phyloP scores from a whole-genome alignment of 176 grass and related monocot genomes.

The Chrysopogon serrulatus region DNA sequence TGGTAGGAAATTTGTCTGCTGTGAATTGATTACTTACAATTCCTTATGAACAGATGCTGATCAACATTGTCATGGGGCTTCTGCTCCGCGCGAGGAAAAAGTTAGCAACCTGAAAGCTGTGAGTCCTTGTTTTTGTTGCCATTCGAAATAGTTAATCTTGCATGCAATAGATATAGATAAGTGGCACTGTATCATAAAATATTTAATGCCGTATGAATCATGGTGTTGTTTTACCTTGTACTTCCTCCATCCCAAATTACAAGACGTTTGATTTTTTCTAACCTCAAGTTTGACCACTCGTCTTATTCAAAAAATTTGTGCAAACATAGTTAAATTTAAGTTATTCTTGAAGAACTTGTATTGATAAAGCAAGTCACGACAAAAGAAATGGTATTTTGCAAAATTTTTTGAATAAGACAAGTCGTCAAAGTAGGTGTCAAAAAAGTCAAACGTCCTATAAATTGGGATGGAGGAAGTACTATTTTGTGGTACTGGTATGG shows the following conservation, averaged over 20 bases:
- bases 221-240: background rate
- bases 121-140: slow-evolving; percentile 35
- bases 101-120: slow-evolving; percentile 93
- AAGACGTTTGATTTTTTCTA: too few species aligned
- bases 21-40: slow-evolving; percentile 5
- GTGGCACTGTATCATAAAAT: background rate
- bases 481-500: background rate
- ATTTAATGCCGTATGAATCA: background rate
- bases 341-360: too few species aligned
- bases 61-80: slow-evolving; percentile 80
- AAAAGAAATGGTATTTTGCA: too few species aligned
- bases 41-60: slow-evolving; percentile 64
- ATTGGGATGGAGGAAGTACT: background rate
- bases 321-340: too few species aligned
- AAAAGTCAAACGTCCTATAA: too few species aligned
- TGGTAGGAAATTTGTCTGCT: background rate
- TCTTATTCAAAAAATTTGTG: too few species aligned
- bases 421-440: too few species aligned
- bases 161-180: background rate
- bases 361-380: too few species aligned
- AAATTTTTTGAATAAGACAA: too few species aligned
- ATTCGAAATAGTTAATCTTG: background rate
- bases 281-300: too few species aligned
- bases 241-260: too few species aligned
- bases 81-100: slow-evolving; percentile 85